Percentiles rank a stretch among this genome's conserved stretches.
phyloP scores from a whole-genome alignment of 2,329 filamentous ascomycete genomes.

The Pseudogymnoascus sp. region DNA sequence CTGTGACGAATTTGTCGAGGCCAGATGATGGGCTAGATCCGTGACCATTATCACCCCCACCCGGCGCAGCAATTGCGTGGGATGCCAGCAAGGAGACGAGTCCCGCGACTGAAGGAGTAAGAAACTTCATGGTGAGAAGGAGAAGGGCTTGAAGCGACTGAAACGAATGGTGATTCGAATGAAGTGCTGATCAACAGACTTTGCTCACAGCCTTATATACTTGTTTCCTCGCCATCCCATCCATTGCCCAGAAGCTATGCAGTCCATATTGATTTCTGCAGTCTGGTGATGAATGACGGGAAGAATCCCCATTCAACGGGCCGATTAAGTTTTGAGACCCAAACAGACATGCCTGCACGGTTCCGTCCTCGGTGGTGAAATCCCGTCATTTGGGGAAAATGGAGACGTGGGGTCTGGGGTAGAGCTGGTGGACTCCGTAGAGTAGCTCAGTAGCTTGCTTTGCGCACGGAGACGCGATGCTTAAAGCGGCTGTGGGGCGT shows the following conservation, averaged over 20 bases:
- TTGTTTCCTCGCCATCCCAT: neutral
- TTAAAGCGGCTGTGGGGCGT: neutral
- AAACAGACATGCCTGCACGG: neutral
- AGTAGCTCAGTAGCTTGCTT: neutral
- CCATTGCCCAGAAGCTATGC: neutral
- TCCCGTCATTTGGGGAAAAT: neutral
- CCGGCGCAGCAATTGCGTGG: conserved; percentile 12
- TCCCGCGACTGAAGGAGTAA: neutral
- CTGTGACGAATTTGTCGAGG: conserved; percentile 33
- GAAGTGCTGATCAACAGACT: neutral
- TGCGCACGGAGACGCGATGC: neutral
- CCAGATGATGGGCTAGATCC: conserved; percentile 10
- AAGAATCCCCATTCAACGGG: neutral
- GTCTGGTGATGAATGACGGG: neutral
- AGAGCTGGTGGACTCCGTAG: neutral
- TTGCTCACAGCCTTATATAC: neutral
- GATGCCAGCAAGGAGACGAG: conserved; percentile 5
- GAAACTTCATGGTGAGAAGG: neutral
- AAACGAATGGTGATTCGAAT: neutral
- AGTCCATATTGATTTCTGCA: neutral
- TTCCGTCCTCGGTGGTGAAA: neutral
- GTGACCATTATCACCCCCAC: neutral
- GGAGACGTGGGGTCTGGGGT: neutral
- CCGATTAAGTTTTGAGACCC: neutral
- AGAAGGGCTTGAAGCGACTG: neutral